These are phyloP conservation scores for Trematosphaeria pertusa DNA, from an alignment of 2,329 filamentous ascomycete genomes.

Conservation along the genomic window DNA sequence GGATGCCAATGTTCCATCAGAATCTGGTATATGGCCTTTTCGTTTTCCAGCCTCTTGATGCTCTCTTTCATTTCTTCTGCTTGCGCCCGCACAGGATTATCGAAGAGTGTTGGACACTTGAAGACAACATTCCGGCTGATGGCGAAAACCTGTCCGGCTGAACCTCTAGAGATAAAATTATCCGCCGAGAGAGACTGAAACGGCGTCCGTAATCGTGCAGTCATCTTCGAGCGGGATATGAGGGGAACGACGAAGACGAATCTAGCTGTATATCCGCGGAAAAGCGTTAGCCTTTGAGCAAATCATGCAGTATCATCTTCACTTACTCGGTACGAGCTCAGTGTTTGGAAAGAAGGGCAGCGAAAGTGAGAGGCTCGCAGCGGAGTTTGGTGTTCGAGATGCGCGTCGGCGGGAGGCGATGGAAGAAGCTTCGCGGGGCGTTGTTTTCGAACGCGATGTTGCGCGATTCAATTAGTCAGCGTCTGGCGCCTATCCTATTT, in stretches of 20 bases:
- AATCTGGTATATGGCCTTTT: constrained; percentile 8
- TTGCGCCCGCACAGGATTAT: constrained; percentile 6
- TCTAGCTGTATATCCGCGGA: too few species aligned
- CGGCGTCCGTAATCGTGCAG: constrained; percentile 8
- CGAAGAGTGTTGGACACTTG: constrained; percentile 7
- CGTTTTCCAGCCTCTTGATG: constrained; percentile 6
- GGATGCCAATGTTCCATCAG: constrained; percentile 10
- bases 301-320: constrained; percentile 1
- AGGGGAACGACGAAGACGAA: too few species aligned
- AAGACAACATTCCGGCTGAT: constrained; percentile 9
- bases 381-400: too few species aligned
- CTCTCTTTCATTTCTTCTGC: constrained; percentile 9
- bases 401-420: too few species aligned
- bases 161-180: constrained; percentile 9
- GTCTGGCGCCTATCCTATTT: too few species aligned
- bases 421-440: too few species aligned
- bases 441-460: too few species aligned
- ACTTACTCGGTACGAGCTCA: too few species aligned
- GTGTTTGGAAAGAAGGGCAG: too few species aligned
- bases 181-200: constrained; percentile 8
- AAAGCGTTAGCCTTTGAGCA: background rate
- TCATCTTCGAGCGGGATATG: constrained; percentile 7
- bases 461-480: too few species aligned
- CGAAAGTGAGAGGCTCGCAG: too few species aligned
- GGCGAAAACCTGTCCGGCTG: constrained; percentile 8